Base-by-base conservation (phyloP, 495 filamentous ascomycete genomes). In the Neurospora sublineolata region DNA sequence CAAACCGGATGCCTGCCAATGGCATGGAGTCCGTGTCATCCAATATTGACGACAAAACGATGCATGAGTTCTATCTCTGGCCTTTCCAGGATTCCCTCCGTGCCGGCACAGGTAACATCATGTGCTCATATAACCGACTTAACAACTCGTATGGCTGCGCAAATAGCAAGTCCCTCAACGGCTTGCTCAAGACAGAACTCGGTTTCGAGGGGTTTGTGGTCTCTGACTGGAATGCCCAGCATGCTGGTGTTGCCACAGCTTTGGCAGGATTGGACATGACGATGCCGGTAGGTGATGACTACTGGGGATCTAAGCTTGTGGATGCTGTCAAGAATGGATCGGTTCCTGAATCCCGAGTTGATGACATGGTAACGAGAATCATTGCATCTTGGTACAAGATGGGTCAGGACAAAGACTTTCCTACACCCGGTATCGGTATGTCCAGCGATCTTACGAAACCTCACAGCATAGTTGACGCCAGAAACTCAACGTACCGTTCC, bases 21-120 rank as follows among this genome's bases (percentile, higher is more conserved):
- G 81, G 83, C 11, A 76, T 86, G 0, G 77, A 86, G 67, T 80
- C 86, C 1, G 79, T 90, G 14, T 89, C 87, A 10, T 84, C 87
- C 5, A 89, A 89, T 58, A 86, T 91, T 30, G 89, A 90, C 69
- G 89, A 93, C 75, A 82, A 86, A 67, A 91, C 90, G 0, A 80
- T 92, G 74, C 90, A 92, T 75, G 90, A 92, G 77, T 72, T 91
- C 3, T 93, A 92, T 76, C 82, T 91, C 1, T 93, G 89, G 88
- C 88, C 89, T 0, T 93, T 92, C 78, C 85, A 86, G 38, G 86
- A 92, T 74, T 87, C 89, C 0, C 85, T 90, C 1, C 84, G 84
- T 40, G 89, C 90, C 1, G 85, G 87, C 7, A 86, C 84, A 4
- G 88, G 84, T 1, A 86, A 83, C 64, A 82, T 91, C 58, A 92